Percentiles rank a stretch among this genome's conserved stretches.
phyloP scores from a whole-genome alignment of 768 basidiomycete genomes.

The Hortiboletus flavorubellus region DNA sequence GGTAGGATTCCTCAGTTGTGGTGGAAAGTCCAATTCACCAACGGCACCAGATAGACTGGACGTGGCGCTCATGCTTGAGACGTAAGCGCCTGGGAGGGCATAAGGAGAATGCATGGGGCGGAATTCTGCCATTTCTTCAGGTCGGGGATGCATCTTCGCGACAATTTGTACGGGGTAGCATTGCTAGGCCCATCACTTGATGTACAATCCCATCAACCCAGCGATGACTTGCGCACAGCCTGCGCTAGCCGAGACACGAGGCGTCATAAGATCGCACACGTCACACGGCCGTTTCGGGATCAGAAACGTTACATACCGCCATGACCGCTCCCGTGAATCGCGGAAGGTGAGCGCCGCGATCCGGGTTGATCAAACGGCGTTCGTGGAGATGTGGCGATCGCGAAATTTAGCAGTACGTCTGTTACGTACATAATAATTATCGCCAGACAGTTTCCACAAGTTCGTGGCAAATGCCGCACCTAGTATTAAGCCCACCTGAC shows the following conservation, averaged over 20 bases:
- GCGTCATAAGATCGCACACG: slow-evolving; percentile 28
- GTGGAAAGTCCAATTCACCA: slow-evolving; percentile 46
- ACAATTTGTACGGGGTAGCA: slow-evolving; percentile 28
- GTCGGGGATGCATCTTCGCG: slow-evolving; percentile 32
- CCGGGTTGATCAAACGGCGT: slow-evolving; percentile 25
- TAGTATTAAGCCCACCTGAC: slow-evolving; percentile 12
- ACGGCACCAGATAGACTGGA: slow-evolving; percentile 62
- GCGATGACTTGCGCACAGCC: slow-evolving; percentile 29
- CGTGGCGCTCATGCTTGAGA: slow-evolving; percentile 43
- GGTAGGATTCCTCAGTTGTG: slow-evolving; percentile 30
- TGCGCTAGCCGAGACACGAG: slow-evolving; percentile 28
- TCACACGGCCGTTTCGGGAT: slow-evolving; percentile 30
- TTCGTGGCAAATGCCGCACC: slow-evolving; percentile 9
- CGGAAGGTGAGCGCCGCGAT: slow-evolving; percentile 24
- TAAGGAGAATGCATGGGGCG: slow-evolving; percentile 31
- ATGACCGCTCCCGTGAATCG: slow-evolving; percentile 21
- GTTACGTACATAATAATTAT: slow-evolving; percentile 25
- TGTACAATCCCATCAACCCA: slow-evolving; percentile 23
- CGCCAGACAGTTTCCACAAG: slow-evolving; percentile 14
- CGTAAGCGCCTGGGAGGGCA: slow-evolving; percentile 32
- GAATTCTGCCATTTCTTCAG: slow-evolving; percentile 41
- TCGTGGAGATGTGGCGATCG: slow-evolving; percentile 21
- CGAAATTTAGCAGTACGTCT: slow-evolving; percentile 9
- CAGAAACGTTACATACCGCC: slow-evolving; percentile 26
- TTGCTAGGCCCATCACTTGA: slow-evolving; percentile 22